phyloP scores from a whole-genome alignment of 129 eudicot species.

The Artemisia annua region DNA sequence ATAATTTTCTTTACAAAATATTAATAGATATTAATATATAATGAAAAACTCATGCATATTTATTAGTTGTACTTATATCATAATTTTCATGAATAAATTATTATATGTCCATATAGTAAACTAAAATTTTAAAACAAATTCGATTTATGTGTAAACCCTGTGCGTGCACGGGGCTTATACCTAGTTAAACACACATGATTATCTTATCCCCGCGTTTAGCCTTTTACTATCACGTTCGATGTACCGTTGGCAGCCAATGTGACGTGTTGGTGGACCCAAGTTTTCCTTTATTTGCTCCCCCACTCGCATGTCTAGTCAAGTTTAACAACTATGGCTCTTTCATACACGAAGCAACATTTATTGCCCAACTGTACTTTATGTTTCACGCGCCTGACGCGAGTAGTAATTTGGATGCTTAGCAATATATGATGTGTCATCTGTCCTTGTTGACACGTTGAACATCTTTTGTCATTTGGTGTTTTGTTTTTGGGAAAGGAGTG shows the following conservation, averaged over 20 bases:
- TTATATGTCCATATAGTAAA: too few species aligned
- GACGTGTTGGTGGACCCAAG: conserved; percentile 46
- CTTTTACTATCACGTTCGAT: conserved; percentile 43
- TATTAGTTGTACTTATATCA: too few species aligned
- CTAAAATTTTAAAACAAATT: too few species aligned
- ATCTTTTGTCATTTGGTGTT: conserved; percentile 23
- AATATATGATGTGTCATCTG: conserved; percentile 21
- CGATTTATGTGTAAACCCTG: too few species aligned
- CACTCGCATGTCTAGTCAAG: conserved; percentile 23
- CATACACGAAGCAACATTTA: conserved; percentile 25
- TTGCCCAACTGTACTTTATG: conserved; percentile 17
- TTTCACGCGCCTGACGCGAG: conserved; percentile 23
- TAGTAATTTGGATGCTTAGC: background rate
- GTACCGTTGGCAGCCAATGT: conserved; percentile 29
- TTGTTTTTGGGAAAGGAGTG: background rate
- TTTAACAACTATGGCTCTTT: conserved; percentile 22
- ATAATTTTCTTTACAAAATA: too few species aligned
- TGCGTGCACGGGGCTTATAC: too few species aligned
- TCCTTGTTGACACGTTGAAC: conserved; percentile 17
- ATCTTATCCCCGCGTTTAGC: conserved; percentile 12
- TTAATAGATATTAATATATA: too few species aligned
- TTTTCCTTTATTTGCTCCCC: background rate
- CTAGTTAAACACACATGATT: too few species aligned
- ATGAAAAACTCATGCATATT: too few species aligned
- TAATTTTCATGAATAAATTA: too few species aligned